Evolutionary conservation across 345 rosid genomes (phyloP), one percentile per base, ranked within the genome.

Genomic region (Corchorus olitorius): DNA sequence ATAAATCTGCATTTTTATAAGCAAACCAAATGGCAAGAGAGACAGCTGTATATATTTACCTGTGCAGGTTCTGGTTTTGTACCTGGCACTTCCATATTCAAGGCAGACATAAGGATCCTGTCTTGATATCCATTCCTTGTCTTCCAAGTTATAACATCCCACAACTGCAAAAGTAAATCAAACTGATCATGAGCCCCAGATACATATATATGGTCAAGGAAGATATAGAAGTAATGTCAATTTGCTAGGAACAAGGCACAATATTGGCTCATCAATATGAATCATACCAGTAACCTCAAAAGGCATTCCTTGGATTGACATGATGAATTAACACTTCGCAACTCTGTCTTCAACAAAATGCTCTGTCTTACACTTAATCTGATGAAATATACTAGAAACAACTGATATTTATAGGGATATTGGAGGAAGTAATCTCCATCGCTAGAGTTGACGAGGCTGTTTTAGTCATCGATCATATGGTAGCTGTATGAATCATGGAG

Each of bases 21-120:
- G 68, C 45, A 73, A 46, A 45, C 17, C 5, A 33, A 61, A 65
- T 17, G 39, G 43, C 45, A 54, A 22, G 55, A 45, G 5, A 54
- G 59, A 69, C 41, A 12, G 56, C 50, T 13, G 27, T 4, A 20
- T 61, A 27, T 27, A 27, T 27, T 27, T 27, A 86, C 91, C 91
- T 60, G 86, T 84, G 80, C 89, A 86, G 20, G 87, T 88, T 80
- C 66, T 88, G 77, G 91, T 88, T 78, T 85, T 69, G 72, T 46
- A 80, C 54, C 69, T 77, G 76, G 81, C n/a, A 75, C 72, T 76
- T 56, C 84, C 91, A 73, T 88, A 86, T 76, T 86, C 87, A 34
- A 86, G 52, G 69, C 82, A 77, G 35, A 83, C 86, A 75, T 84
- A 88, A 50, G 91, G 89, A 54, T 88, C 91, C 83, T 86, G 91